A percentile compares a stretch with the other conserved stretches of the same genome.
Conservation (phyloP, 2,329 filamentous ascomycete species). For the Amphichorda felina region DNA sequence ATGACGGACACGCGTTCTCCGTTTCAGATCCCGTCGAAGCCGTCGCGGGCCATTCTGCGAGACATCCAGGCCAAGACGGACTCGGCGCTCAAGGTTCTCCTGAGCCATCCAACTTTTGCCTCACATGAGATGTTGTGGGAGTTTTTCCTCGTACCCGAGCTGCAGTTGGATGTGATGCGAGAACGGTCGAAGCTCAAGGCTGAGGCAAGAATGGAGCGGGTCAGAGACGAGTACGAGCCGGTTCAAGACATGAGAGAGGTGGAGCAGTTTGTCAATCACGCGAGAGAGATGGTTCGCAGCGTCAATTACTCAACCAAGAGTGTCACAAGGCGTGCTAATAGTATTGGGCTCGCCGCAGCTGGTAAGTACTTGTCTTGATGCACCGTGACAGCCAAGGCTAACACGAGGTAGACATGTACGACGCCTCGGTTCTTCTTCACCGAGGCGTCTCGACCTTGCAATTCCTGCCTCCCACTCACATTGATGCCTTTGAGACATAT, state of each 20-base stretch:
- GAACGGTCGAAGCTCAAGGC: constrained; percentile 81
- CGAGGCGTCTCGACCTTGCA: constrained; percentile 40
- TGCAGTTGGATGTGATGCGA: constrained; percentile 81
- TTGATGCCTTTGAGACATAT: constrained; percentile 62
- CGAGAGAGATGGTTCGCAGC: constrained; percentile 76
- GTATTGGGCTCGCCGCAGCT: constrained; percentile 50
- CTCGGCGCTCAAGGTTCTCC: constrained; percentile 74
- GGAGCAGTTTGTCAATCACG: constrained; percentile 85
- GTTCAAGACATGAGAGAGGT: constrained; percentile 77
- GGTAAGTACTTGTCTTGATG: constrained; percentile 28
- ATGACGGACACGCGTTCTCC: constrained; percentile 70
- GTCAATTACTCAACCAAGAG: constrained; percentile 76
- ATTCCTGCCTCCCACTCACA: constrained; percentile 58
- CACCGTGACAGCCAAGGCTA: not conserved
- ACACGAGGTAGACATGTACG: constrained; percentile 46
- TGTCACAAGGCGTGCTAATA: constrained; percentile 69
- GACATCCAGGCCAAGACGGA: constrained; percentile 82
- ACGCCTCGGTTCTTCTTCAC: constrained; percentile 46
- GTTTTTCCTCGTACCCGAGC: constrained; percentile 92
- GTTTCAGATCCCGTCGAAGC: constrained; percentile 86
- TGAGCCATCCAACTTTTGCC: constrained; percentile 82
- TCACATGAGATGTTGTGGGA: constrained; percentile 98
- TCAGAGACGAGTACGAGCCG: constrained; percentile 81
- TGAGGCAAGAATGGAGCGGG: constrained; percentile 67
- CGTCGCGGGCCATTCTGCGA: constrained; percentile 73